phyloP scores from a whole-genome alignment of 495 filamentous ascomycete genomes.

The Pseudevernia furfuracea region DNA sequence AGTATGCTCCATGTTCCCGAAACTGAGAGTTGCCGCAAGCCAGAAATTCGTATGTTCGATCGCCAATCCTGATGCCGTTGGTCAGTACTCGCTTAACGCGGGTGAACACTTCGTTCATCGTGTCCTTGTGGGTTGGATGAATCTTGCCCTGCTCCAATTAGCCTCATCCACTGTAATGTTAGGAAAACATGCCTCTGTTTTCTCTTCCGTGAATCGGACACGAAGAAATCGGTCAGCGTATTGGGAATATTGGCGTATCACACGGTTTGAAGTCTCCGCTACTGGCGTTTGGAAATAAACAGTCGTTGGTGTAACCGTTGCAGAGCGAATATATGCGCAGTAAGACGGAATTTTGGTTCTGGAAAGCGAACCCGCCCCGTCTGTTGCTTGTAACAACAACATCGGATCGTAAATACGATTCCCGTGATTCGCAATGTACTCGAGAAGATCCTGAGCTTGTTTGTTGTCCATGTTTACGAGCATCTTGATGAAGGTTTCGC shows the following conservation, averaged over 20 bases:
- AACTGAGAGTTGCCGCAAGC: slow-evolving; percentile 96
- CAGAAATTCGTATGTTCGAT: slow-evolving; percentile 78
- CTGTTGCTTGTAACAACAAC: slow-evolving; percentile 55
- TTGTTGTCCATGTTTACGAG: slow-evolving; percentile 45
- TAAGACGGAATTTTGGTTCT: slow-evolving; percentile 56
- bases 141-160: slow-evolving; percentile 45
- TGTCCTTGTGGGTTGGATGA: slow-evolving; percentile 43
- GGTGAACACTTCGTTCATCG: slow-evolving; percentile 64
- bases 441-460: slow-evolving; percentile 49
- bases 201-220: slow-evolving; percentile 84
- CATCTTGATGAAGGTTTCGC: slow-evolving; percentile 52
- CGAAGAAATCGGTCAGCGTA: slow-evolving; percentile 80
- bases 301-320: slow-evolving; percentile 72
- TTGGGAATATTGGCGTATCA: slow-evolving; percentile 63
- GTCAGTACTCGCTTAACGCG: slow-evolving; percentile 62
- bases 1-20: slow-evolving; percentile 85
- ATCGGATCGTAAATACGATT: slow-evolving; percentile 61
- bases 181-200: slow-evolving; percentile 39
- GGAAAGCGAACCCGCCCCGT: slow-evolving; percentile 39
- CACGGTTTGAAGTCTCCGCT: slow-evolving; percentile 80
- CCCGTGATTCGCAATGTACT: slow-evolving; percentile 53
- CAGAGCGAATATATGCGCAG: slow-evolving; percentile 67
- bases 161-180: background rate
- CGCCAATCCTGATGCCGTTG: slow-evolving; percentile 75
- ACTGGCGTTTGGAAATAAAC: slow-evolving; percentile 69